Evolutionary conservation across 140 eudicot species (phyloP).

Genomic region (Cichorium intybus): DNA sequence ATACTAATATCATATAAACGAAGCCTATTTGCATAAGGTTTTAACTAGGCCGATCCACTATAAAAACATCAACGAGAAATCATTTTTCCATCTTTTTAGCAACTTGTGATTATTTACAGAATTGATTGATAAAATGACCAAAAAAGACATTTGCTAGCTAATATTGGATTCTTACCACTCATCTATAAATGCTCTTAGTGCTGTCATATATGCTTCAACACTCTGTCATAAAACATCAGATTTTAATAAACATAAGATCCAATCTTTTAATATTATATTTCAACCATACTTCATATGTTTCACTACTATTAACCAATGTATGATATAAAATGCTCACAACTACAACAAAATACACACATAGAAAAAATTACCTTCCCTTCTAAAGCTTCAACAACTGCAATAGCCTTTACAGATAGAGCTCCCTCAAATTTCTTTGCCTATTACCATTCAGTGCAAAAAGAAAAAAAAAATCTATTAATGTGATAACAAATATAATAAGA

Average conservation of each 20-base stretch:
- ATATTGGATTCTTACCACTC: slow-evolving; percentile 61
- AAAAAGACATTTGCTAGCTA: too few relatives aligned
- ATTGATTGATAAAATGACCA: too few relatives aligned
- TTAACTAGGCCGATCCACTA: too few relatives aligned
- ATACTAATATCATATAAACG: too few relatives aligned
- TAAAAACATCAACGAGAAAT: too few relatives aligned
- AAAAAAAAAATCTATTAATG: not conserved
- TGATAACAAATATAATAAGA: not conserved
- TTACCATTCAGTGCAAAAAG: not conserved
- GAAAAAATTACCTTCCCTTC: slow-evolving; percentile 76
- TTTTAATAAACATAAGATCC: not conserved
- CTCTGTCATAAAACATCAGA: slow-evolving; percentile 40
- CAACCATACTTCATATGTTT: slow-evolving; percentile 6
- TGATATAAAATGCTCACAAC: too few relatives aligned
- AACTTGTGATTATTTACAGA: too few relatives aligned
- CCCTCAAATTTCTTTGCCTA: slow-evolving; percentile 87
- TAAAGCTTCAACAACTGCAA: slow-evolving; percentile 69
- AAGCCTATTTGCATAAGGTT: too few relatives aligned
- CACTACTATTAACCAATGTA: not conserved
- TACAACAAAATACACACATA: too few relatives aligned
- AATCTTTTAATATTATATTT: slow-evolving; percentile 1
- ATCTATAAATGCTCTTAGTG: slow-evolving; percentile 63
- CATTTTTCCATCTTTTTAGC: too few relatives aligned
- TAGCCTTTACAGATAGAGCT: slow-evolving; percentile 59
- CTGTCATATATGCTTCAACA: slow-evolving; percentile 71